phyloP scores from a whole-genome alignment of 2,329 filamentous ascomycete genomes.

The Botrytis medusae region DNA sequence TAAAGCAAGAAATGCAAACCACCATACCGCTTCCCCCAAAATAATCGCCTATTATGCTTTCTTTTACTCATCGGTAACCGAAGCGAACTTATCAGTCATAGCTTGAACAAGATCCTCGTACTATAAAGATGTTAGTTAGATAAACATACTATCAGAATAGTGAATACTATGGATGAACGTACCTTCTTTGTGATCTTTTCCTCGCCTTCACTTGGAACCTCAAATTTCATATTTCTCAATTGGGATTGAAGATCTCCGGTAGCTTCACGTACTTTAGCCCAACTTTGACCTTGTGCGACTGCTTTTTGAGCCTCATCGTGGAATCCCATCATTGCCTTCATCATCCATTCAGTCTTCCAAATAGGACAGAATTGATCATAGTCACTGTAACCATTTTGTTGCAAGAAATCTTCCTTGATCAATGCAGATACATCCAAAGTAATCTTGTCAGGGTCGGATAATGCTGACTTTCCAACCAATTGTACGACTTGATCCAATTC shows the following conservation, averaged over 20 bases:
- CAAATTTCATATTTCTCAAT: conserved; percentile 94
- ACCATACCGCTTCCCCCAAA: conserved; percentile 19
- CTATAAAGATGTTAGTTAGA: conserved; percentile 46
- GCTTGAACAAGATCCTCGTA: conserved; percentile 89
- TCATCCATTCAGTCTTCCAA: conserved; percentile 99
- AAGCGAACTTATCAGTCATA: conserved; percentile 97
- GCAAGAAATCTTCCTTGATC: conserved; percentile 97
- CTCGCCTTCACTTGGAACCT: conserved; percentile 83
- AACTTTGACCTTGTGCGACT: conserved; percentile 83
- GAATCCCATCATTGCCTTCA: conserved; percentile 98
- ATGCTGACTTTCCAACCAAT: conserved; percentile 93
- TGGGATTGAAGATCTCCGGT: conserved; percentile 83
- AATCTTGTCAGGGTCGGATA: conserved; percentile 98
- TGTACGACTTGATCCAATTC: conserved; percentile 98
- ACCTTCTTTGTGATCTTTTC: conserved; percentile 82
- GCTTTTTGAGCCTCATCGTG: conserved; percentile 98
- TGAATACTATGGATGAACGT: conserved; percentile 39
- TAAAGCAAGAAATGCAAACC: conserved; percentile 31
- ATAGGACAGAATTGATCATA: conserved; percentile 99
- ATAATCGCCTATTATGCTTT: conserved; percentile 2
- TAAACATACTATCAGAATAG: neutral
- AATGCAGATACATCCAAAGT: conserved; percentile 88
- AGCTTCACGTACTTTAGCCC: conserved; percentile 88
- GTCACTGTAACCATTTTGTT: conserved; percentile 98
- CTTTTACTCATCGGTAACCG: conserved; percentile 85